Evolutionary conservation across 2,329 filamentous ascomycete genomes (phyloP).

Genomic region (Colletotrichum sp.): DNA sequence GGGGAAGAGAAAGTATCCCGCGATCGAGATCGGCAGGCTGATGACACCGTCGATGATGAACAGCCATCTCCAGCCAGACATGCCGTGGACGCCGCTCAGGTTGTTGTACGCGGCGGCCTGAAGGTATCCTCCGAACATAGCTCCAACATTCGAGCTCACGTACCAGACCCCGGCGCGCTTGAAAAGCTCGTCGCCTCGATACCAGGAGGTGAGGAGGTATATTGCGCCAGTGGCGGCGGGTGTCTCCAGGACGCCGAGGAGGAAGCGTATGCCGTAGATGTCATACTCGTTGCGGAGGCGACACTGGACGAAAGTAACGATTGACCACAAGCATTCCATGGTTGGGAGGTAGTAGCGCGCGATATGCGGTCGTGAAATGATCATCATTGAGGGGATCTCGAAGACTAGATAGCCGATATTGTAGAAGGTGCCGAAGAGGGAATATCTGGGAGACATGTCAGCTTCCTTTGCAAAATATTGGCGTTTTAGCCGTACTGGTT

Average conservation of each 20-base stretch:
- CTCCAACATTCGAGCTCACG: constrained; percentile 44
- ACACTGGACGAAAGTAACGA: constrained; percentile 21
- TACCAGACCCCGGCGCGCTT: constrained; percentile 54
- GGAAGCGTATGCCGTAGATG: constrained; percentile 30
- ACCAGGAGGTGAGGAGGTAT: constrained; percentile 34
- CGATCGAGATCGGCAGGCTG: constrained; percentile 52
- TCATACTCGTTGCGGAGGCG: constrained; percentile 23
- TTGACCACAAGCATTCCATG: constrained; percentile 21
- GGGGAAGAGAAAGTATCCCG: constrained; percentile 48
- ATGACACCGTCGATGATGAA: constrained; percentile 61
- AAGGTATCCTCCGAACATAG: constrained; percentile 55
- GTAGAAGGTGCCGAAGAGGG: constrained; percentile 18
- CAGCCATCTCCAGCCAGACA: constrained; percentile 51
- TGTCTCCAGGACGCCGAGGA: constrained; percentile 29
- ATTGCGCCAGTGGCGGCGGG: constrained; percentile 21
- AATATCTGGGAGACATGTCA: neutral
- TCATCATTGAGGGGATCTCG: constrained; percentile 23
- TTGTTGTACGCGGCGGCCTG: constrained; percentile 55
- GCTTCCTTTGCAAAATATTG: neutral
- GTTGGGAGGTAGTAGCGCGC: constrained; percentile 21
- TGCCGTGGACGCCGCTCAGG: constrained; percentile 48
- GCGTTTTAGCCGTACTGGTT: constrained; percentile 24
- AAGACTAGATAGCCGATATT: constrained; percentile 22
- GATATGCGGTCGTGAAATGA: constrained; percentile 20
- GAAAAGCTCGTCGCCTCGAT: constrained; percentile 36